Evolutionary conservation across 768 basidiomycete genomes (phyloP), one percentile per base, ranked within the genome.

Genomic region (Phaeotremella fagi): DNA sequence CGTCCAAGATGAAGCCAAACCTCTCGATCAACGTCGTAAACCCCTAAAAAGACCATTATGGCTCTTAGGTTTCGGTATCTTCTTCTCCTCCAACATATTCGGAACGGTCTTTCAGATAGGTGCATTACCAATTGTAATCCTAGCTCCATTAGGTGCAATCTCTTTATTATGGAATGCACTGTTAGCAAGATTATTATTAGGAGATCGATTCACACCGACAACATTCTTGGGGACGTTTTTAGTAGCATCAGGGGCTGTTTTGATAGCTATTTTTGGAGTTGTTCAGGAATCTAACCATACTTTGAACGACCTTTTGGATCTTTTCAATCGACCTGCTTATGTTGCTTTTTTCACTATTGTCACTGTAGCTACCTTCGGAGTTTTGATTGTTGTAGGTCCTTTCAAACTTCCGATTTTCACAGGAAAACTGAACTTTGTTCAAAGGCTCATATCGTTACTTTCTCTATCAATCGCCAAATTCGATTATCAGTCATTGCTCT

Each of bases 131-230:
- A 88, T 97, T 59, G 90, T 94, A 55, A 88, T 97, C 52, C 85
- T 97, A 47, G 91, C 90, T 0, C 91, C 91, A 0, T 80, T 97
- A 3, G 91, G 91, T 11, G 91, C 90, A 0, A 87, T 92, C n/a
- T 90, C 87, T 2, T 81, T 97, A 25, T 81, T 97, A 25, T 94
- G 87, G 87, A 97, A 97, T 71, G 90, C 90, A 3, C 82, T 94
- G 65, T 91, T 94, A 68, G 90, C 90, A 15, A 80, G 83, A 26
- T 64, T 92, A 35, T 80, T 94, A 35, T 80, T 94, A 12, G 88
- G 87, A 11, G 90, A 95, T 68, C 79, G 82, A 20, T 90, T 92
- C 75, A 88, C 88, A 3, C 80, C 80, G 1, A 87, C 84, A 79
- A 87, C 90, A 82, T 77, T 88, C 41, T 75, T 88, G n/a, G 90